A percentile compares a stretch with the other conserved stretches of the same genome.
These are phyloP conservation scores for Phyllosticta citribraziliensis DNA, from an alignment of 2,329 filamentous ascomycete genomes.

Conservation along the genomic window DNA sequence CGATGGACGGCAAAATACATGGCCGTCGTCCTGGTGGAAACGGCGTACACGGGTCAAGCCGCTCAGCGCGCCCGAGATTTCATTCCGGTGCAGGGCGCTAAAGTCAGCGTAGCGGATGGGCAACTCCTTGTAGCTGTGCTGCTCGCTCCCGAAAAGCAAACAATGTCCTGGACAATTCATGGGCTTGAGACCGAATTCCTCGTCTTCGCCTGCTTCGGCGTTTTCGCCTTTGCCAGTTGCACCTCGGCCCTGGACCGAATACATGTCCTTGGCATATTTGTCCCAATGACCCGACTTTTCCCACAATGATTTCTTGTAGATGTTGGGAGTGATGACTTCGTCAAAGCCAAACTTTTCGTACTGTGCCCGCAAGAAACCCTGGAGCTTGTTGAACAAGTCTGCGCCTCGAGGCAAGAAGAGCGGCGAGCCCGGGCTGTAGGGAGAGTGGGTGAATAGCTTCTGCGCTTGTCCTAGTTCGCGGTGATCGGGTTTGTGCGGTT, in stretches of 20 bases:
- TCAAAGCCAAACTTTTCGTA: constrained; percentile 79
- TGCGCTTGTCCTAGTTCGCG: constrained; percentile 46
- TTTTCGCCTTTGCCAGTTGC: constrained; percentile 32
- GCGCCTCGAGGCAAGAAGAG: constrained; percentile 76
- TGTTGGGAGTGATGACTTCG: constrained; percentile 81
- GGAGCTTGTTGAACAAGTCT: constrained; percentile 72
- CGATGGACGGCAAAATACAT: constrained; percentile 80
- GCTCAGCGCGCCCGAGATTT: constrained; percentile 82
- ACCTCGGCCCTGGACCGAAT: constrained; percentile 54
- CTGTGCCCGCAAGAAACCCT: constrained; percentile 71
- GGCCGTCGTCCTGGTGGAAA: constrained; percentile 93
- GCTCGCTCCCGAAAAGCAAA: constrained; percentile 73
- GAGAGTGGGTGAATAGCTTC: constrained; percentile 67
- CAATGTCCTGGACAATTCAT: constrained; percentile 98
- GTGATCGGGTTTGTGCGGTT: constrained; percentile 37
- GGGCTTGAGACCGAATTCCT: constrained; percentile 75
- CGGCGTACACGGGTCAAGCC: constrained; percentile 86
- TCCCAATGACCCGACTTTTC: constrained; percentile 77
- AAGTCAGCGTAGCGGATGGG: constrained; percentile 93
- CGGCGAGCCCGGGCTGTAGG: constrained; percentile 76
- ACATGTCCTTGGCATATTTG: constrained; percentile 90
- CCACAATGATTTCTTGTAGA: constrained; percentile 85
- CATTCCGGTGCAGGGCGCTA: constrained; percentile 89
- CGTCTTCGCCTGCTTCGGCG: constrained; percentile 46
- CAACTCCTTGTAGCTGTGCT: constrained; percentile 79